Evolutionary conservation across 164 flowering plant species (phyloP), one percentile per base, ranked within the genome.

Genomic region (Macadamia tetraphylla): DNA sequence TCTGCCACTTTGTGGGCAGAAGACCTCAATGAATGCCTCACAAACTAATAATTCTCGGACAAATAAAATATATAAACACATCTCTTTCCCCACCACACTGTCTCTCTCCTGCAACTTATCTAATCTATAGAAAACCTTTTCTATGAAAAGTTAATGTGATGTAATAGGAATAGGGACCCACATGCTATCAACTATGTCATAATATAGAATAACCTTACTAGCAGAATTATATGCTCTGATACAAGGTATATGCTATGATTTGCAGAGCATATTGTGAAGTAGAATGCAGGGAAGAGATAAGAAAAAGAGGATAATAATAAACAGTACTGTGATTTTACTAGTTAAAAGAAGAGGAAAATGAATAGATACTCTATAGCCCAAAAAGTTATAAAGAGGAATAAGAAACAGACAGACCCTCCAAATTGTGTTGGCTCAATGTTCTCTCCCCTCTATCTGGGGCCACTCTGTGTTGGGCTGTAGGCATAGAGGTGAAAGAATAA

Each of bases 21-120:
- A 57, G 69, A 67, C 52, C 32, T 58, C 62, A 67, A 10, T 57
- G 62, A 53, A 67, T 58, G 40, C 62, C 62, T 43, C 63, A 67
- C 62, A 40, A 43, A 9, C 11, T 13, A 7, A 9, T 17, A 15
- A 51, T 15, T 9, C 13, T 51, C 55, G 13, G 14, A 51, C 55
- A 51, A 3, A 10, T 14, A 51, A 43, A 51, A 51, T 51, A 51
- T 9, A 51, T 9, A 51, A 9, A 14, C 17, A 43, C 55, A 51
- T 51, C 13, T 51, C 12, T 43, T 3, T 51, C 3, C 13, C 9
- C 12, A 51, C 13, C 11, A 51, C 13, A 4, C 55, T 0, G 15
- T 3, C 3, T 6, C 17, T 15, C 9, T 3, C 55, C 55, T 51
- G 55, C 9, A 15, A 51, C 4, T 14, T 14, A 51, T 51, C 13